Conservation (phyloP, 2,329 filamentous ascomycete genomes). For the Colletotrichum ledebouriae region DNA sequence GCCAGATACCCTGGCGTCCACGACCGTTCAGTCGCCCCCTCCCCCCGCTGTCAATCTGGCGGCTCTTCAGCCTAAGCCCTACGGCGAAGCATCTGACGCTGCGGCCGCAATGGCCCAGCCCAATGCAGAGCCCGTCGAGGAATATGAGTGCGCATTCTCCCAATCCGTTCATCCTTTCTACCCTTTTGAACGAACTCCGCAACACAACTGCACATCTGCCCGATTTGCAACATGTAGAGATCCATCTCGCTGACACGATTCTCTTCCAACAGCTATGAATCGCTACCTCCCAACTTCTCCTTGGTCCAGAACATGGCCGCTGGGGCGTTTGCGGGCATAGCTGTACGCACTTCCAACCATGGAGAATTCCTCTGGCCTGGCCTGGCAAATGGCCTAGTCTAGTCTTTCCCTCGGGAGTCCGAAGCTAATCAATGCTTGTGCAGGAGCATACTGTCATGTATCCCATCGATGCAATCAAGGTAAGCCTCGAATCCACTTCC, state of each 20-base stretch:
- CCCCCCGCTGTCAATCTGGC: constrained; percentile 67
- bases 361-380: not conserved
- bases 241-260: constrained; percentile 39
- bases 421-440: constrained; percentile 42
- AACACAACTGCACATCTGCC: no score
- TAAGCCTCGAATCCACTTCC: constrained; percentile 53
- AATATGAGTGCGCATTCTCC: constrained; percentile 70
- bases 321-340: constrained; percentile 96
- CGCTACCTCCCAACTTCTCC: constrained; percentile 93
- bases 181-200: not conserved
- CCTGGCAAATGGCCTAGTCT: not conserved
- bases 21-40: constrained; percentile 38
- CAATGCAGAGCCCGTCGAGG: constrained; percentile 72
- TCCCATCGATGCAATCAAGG: constrained; percentile 97
- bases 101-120: constrained; percentile 79
- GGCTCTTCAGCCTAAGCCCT: constrained; percentile 70
- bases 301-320: constrained; percentile 95
- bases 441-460: constrained; percentile 99
- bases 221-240: not conserved
- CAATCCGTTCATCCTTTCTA: constrained; percentile 6
- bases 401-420: not conserved
- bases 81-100: constrained; percentile 75
- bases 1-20: constrained; percentile 17
- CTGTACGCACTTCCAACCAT: constrained; percentile 68
- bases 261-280: constrained; percentile 78